These are phyloP conservation scores for Medicago ruthenica DNA, from an alignment of 306 rosid species.

Conservation along the genomic window DNA sequence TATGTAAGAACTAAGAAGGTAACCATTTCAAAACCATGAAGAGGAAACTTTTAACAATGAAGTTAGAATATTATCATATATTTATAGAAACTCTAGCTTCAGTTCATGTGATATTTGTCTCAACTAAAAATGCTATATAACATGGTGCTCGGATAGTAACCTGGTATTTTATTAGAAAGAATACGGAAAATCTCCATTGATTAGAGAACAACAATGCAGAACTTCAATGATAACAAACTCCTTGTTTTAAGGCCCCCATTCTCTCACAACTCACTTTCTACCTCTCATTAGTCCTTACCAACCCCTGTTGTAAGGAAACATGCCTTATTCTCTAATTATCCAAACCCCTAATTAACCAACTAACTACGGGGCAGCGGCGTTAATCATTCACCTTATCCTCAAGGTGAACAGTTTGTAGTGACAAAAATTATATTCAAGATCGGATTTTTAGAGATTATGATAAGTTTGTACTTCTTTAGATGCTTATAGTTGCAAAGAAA, in stretches of 20 bases:
- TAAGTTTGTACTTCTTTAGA: too few relatives aligned
- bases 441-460: too few relatives aligned
- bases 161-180: background rate
- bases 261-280: background rate
- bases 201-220: background rate
- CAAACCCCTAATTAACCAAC: background rate
- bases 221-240: background rate
- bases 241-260: background rate
- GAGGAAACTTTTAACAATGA: constrained; percentile 3
- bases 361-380: background rate
- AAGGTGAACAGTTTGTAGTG: too few relatives aligned
- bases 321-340: constrained; percentile 2
- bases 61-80: constrained; percentile 18
- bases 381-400: background rate
- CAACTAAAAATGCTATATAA: constrained; percentile 35
- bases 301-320: background rate
- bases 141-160: background rate
- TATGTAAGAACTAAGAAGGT: constrained; percentile 31
- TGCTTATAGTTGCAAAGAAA: too few relatives aligned
- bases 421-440: too few relatives aligned
- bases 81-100: constrained; percentile 27
- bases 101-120: constrained; percentile 8
- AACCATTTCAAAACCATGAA: constrained; percentile 17
- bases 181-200: background rate
- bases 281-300: constrained; percentile 1